Conservation (phyloP, 192 early-diverging fungal genomes). For the Dissophora globulifera region DNA sequence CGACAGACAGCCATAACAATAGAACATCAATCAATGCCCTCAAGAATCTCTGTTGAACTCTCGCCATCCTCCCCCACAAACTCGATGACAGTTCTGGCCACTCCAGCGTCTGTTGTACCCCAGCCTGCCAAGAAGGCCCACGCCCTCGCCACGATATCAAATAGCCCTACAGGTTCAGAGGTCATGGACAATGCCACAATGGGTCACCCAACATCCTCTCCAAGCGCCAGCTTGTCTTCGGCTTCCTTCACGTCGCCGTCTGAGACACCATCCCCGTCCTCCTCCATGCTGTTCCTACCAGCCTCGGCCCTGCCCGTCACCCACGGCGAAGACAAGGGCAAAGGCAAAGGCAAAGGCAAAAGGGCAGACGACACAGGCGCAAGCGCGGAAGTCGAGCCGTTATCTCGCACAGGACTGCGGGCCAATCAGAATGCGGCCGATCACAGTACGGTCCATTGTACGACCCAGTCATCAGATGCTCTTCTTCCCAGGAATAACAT, state of each 20-base stretch:
- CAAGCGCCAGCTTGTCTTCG: slow-evolving; percentile 21
- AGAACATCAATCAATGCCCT: slow-evolving; percentile 22
- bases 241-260: slow-evolving; percentile 10
- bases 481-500: slow-evolving; percentile 42
- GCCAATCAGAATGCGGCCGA: slow-evolving; percentile 36
- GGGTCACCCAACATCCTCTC: slow-evolving; percentile 19
- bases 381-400: slow-evolving; percentile 3
- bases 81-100: slow-evolving; percentile 15
- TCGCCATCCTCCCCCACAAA: slow-evolving; percentile 21
- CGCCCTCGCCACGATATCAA: slow-evolving; percentile 8
- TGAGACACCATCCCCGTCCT: slow-evolving; percentile 25
- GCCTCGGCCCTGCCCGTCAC: background rate
- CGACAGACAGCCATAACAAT: background rate
- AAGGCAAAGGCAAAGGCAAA: slow-evolving; percentile 22
- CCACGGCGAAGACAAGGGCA: slow-evolving; percentile 5
- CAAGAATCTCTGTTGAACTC: slow-evolving; percentile 32
- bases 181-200: slow-evolving; percentile 39
- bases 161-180: slow-evolving; percentile 13
- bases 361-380: background rate
- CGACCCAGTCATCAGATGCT: slow-evolving; percentile 22
- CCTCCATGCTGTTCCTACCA: slow-evolving; percentile 28
- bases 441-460: background rate
- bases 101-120: background rate
- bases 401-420: background rate
- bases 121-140: background rate